Conservation (phyloP, 2,329 filamentous ascomycete species). For the Fusarium siculi region DNA sequence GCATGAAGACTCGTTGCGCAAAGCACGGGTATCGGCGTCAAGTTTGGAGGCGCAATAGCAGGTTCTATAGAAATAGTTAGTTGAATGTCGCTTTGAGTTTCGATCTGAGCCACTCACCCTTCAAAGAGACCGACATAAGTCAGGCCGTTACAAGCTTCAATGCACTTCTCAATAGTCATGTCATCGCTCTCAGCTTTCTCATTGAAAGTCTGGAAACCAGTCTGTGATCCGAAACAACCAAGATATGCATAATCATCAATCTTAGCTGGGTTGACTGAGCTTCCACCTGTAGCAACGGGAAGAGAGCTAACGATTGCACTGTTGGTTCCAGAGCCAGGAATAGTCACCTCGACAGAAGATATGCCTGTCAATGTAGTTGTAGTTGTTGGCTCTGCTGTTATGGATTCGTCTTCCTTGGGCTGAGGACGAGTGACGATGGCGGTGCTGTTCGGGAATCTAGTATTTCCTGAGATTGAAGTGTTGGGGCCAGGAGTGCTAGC, state of each 20-base stretch:
- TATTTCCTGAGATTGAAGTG: not conserved
- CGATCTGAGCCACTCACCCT: conserved; percentile 11
- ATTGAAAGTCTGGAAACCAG: conserved; percentile 51
- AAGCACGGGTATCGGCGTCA: conserved; percentile 53
- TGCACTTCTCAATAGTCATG: conserved; percentile 56
- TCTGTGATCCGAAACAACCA: conserved; percentile 56
- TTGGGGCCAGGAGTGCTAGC: not conserved
- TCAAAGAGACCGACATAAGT: conserved; percentile 55
- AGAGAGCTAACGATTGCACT: conserved; percentile 23
- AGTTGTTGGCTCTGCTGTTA: conserved; percentile 37
- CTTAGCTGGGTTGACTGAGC: conserved; percentile 46
- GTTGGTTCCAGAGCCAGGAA: conserved; percentile 29
- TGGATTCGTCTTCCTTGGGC: not conserved
- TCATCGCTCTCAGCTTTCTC: conserved; percentile 41
- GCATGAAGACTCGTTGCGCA: conserved; percentile 45
- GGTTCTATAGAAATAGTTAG: conserved; percentile 37
- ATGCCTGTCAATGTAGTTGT: conserved; percentile 42
- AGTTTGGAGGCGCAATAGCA: conserved; percentile 60
- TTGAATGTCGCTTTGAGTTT: not conserved
- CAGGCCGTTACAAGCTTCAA: conserved; percentile 49
- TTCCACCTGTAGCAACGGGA: conserved; percentile 15
- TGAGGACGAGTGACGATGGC: not conserved
- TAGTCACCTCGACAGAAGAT: conserved; percentile 44
- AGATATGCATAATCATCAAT: conserved; percentile 50
- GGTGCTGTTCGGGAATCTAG: not conserved